Evolutionary conservation across 352 stramenopile genomes (phyloP), one percentile per base, ranked within the genome.

Genomic region (Saprolegnia diclina): DNA sequence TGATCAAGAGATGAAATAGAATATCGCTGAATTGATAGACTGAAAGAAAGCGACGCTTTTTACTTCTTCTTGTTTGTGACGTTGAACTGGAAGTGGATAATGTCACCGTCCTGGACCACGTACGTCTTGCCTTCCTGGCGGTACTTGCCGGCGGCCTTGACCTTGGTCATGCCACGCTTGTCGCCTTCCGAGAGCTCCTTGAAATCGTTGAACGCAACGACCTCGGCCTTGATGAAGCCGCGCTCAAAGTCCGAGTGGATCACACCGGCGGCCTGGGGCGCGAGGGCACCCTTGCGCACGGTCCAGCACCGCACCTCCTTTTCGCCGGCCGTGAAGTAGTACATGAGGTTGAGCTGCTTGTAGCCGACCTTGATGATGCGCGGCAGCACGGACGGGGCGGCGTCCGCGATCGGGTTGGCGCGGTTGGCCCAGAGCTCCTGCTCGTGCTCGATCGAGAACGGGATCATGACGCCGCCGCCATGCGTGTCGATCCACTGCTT

Each of bases 301-400:
- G 90, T 97, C 94, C 94, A 98, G 37, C 85, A 89, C 35, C 89
- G 74, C 11, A 98, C 91, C 80, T 98, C 94, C 63, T 97, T 95
- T 29, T 78, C 69, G 62, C 94, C 94, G 9, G 87, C 86, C 14
- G 94, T 98, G 76, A 97, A 97, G 76, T 94, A 76, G 29, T 95
- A 87, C 72, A 97, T 93, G 35, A 98, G 80, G 65, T 96, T 93
- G 19, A 98, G 81, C n/a, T 87, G 80, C 72, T 95, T 78, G 76
- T 96, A 94, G 56, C 92, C 92, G 53, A 81, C 76, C 62, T 95
- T 92, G 67, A 98, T 97, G 63, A 98, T 93, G 50, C 88, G 83
- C 35, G 89, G 89, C 65, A 98, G 73, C 57, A 95, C 75, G 53
- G 71, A 80, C 53, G 77, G 75, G 1, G 61, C 65, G 57, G 71